These are phyloP conservation scores for Aspergillus sp. DNA, from an alignment of 2,329 filamentous ascomycete genomes.

Conservation along the genomic window DNA sequence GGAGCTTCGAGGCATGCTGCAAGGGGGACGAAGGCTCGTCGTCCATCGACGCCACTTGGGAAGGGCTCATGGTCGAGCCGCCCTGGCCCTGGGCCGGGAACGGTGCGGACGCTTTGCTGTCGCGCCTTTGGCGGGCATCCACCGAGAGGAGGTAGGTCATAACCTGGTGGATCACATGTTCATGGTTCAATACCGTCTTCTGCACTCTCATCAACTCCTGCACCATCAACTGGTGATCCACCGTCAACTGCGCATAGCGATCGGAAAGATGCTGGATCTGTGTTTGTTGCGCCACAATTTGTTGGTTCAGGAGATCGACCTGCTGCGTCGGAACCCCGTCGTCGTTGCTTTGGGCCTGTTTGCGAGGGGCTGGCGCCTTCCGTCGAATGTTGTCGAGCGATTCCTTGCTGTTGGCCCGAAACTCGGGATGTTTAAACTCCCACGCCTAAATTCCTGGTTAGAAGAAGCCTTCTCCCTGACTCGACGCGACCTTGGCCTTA, in stretches of 20 bases:
- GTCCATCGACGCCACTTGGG: conserved; percentile 51
- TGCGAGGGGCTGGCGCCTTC: conserved; percentile 89
- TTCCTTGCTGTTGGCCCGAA: conserved; percentile 93
- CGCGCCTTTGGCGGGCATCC: conserved; percentile 63
- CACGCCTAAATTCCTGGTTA: conserved; percentile 61
- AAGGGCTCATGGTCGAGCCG: conserved; percentile 44
- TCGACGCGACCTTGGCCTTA: conserved; percentile 36
- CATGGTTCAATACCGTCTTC: conserved; percentile 71
- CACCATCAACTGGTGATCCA: conserved; percentile 63
- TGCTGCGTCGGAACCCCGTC: conserved; percentile 79
- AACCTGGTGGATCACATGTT: conserved; percentile 69
- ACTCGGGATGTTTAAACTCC: conserved; percentile 98
- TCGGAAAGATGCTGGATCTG: conserved; percentile 87
- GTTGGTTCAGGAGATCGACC: conserved; percentile 83
- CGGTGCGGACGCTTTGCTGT: conserved; percentile 50
- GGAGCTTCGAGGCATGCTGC: conserved; percentile 65
- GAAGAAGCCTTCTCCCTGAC: not conserved
- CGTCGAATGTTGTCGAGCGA: conserved; percentile 93
- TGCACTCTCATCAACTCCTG: conserved; percentile 65
- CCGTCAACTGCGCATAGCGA: conserved; percentile 74
- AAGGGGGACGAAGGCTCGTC: conserved; percentile 67
- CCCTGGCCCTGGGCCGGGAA: conserved; percentile 45
- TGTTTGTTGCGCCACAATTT: conserved; percentile 84
- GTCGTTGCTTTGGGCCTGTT: conserved; percentile 66
- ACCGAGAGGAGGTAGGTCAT: conserved; percentile 67